Base-by-base conservation (phyloP, 345 rosid species). In the Eucalyptus erythrocorys region DNA sequence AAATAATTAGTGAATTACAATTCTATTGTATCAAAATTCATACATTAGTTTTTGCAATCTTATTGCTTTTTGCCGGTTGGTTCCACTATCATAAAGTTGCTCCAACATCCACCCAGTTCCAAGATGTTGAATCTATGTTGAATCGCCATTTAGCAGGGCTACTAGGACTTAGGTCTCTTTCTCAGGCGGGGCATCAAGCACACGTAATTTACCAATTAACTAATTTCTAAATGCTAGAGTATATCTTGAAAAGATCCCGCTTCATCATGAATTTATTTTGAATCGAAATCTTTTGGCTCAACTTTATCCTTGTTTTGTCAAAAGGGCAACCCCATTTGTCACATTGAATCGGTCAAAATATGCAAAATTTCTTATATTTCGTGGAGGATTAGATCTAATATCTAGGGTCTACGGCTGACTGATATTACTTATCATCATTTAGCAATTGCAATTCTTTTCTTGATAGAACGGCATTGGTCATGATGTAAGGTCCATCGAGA, bases 281-380 rank as follows among this genome's bases (percentile, higher is more conserved):
- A 55, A 55, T 55, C 3, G 13, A 24, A 13, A 24, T 55, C 3
- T 24, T 55, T 55, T 55, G 61, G 61, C 30, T 24, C 30, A 55
- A 24, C 13, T 55, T 55, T 55, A 10, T 55, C 3, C 61, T 26
- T 0, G 0, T 55, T 55, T 55, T 55, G 61, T 24, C 13, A 0
- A 55, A 3, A 26, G 61, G 24, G 61, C 61, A 55, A 24, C 13
- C 30, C 13, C 61, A 55, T 2, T 55, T 55, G 27, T 55, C 13
- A 24, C 13, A 1, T 55, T 26, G 61, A 55, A 55, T 55, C 24
- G 30, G 13, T 22, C 30, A 55, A 55, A 55, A 10, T 55, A 55
- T 55, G 61, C 30, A 10, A 26, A 55, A 10, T 55, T 24, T 24
- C 6, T 22, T 55, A 55, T 10, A 24, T 55, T 55, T 55, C 6